phyloP scores from a whole-genome alignment of 2,329 filamentous ascomycete species.

The Dothistroma pini region DNA sequence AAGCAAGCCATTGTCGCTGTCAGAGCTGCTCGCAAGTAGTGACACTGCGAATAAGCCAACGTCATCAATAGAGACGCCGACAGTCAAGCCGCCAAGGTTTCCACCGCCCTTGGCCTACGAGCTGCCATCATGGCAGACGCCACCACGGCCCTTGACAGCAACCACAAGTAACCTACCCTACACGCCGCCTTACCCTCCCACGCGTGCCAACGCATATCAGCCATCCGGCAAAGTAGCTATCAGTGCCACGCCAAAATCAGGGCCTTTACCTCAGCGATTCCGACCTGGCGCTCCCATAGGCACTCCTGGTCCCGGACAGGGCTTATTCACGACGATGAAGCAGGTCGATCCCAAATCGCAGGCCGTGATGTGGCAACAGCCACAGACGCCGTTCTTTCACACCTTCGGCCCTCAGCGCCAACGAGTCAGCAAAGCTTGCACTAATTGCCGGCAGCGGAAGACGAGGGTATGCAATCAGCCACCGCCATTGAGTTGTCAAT shows the following conservation, averaged over 20 bases:
- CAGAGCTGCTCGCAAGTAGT: constrained; percentile 29
- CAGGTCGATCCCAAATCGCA: background rate
- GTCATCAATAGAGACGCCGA: constrained; percentile 3
- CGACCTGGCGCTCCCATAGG: constrained; percentile 3
- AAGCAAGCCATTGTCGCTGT: constrained; percentile 26
- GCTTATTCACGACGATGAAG: constrained; percentile 28
- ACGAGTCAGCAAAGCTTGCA: constrained; percentile 3
- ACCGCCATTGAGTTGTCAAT: background rate
- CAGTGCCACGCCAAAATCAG: background rate
- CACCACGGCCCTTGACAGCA: constrained; percentile 16
- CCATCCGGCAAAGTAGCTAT: background rate
- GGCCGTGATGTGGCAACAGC: background rate
- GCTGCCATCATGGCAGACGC: constrained; percentile 29
- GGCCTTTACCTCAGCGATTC: background rate
- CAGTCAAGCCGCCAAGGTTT: constrained; percentile 4
- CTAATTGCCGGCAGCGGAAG: constrained; percentile 4
- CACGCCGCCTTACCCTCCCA: constrained; percentile 24
- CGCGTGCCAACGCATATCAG: constrained; percentile 2
- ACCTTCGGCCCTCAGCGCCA: constrained; percentile 1
- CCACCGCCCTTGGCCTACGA: constrained; percentile 25
- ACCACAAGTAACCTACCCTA: constrained; percentile 13
- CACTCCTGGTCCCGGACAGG: constrained; percentile 13
- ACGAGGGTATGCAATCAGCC: constrained; percentile 9
- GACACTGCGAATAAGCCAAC: constrained; percentile 18
- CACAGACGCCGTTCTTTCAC: background rate